Evolutionary conservation across 306 rosid species (phyloP), one percentile per base, ranked within the genome.

Genomic region (Trichosanthes cucumerina): DNA sequence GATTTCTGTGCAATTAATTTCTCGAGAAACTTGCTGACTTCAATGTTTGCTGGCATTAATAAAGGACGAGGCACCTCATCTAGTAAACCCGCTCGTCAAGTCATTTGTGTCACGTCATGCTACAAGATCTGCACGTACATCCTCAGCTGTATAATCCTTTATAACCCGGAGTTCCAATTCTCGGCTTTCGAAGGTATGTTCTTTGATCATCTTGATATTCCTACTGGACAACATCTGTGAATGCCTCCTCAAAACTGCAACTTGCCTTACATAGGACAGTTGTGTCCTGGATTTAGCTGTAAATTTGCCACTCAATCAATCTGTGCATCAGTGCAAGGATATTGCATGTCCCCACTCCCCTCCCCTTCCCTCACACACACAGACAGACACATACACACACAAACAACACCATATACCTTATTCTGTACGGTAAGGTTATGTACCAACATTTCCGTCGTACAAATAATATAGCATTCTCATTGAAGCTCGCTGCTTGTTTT

Each of bases 61-160:
- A 86, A 85, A 94, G 98, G 97, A 94, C 75, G 98, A 94, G 88
- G 96, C 98, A 54, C 97, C 97, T 50, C 85, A 87, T 82, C 92
- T 94, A 58, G 98, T 94, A 83, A 94, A 94, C 79, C 96, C 95
- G 46, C 91, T 92, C 34, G 91, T 94, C 3, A 90, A 90, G 86
- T 89, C 98, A 63, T 94, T 94, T 77, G 97, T 92, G 82, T 92
- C 91, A n/a, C 91, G 94, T 71, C 97, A 94, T 84, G 87, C 92
- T 81, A 71, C 85, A 56, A 83, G 89, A 63, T 81, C 90, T 58
- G 43, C 64, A 41, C 39, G 76, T 75, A 72, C 83, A 5, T 36
- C 82, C 6, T 36, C 81, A 50, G 59, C 63, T 57, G 76, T 64
- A 75, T 91, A 85, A 87, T 76, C 76, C 65, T 72, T 16, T 7